Conservation (phyloP, 768 basidiomycete genomes). For the Boletales sp. region DNA sequence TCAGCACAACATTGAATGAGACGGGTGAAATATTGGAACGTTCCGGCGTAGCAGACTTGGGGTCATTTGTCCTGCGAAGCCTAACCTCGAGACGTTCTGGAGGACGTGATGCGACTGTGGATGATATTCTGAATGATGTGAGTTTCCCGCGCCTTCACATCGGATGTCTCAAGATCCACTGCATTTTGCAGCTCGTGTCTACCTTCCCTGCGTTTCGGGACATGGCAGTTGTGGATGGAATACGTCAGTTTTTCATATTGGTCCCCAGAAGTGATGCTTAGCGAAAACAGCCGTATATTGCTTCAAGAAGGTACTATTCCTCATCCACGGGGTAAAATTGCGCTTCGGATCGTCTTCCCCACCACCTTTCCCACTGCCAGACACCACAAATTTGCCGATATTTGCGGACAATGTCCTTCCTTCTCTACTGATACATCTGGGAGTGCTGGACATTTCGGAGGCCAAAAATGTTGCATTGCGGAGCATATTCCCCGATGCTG, state of each 20-base stretch:
- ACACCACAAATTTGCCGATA: slow-evolving; percentile 55
- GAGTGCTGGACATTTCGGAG: slow-evolving; percentile 64
- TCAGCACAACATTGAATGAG: slow-evolving; percentile 62
- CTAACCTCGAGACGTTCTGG: slow-evolving; percentile 42
- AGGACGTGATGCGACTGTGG: slow-evolving; percentile 39
- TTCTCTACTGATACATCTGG: slow-evolving; percentile 75
- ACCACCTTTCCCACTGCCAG: slow-evolving; percentile 59
- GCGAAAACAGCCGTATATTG: slow-evolving; percentile 65
- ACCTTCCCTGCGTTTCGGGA: slow-evolving; percentile 83
- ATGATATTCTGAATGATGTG: slow-evolving; percentile 63
- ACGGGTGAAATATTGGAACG: slow-evolving; percentile 65
- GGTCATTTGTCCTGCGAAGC: slow-evolving; percentile 68
- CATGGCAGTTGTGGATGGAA: slow-evolving; percentile 61
- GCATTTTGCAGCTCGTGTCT: slow-evolving; percentile 54
- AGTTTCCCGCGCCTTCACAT: slow-evolving; percentile 15
- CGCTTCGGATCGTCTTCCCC: slow-evolving; percentile 59
- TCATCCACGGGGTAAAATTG: slow-evolving; percentile 63
- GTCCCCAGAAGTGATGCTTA: not conserved
- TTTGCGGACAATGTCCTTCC: slow-evolving; percentile 84
- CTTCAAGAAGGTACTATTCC: slow-evolving; percentile 87
- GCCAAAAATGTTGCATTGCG: slow-evolving; percentile 39
- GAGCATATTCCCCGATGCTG: slow-evolving; percentile 47
- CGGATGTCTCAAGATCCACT: slow-evolving; percentile 3
- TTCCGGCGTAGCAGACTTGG: slow-evolving; percentile 65
- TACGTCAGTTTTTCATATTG: slow-evolving; percentile 41